Conservation (phyloP, 2,329 filamentous ascomycete species). For the Blastomyces parvus region DNA sequence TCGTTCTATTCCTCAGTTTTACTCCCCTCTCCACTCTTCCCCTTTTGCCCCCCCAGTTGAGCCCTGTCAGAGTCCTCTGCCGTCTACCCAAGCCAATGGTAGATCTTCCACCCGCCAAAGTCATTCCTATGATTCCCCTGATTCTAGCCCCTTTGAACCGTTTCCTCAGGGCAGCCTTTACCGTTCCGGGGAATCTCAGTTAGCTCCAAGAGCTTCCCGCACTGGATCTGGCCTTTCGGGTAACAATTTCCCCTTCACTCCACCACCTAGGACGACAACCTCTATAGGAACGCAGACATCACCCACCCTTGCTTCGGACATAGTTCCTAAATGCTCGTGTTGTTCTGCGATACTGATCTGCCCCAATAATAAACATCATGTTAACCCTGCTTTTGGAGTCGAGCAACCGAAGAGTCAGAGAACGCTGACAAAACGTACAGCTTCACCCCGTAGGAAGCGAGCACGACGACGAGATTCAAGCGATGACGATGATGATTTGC, state of each 20-base stretch:
- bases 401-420: slow-evolving; percentile 5
- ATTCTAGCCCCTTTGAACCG: background rate
- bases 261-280: background rate
- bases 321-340: slow-evolving; percentile 10
- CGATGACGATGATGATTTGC: background rate
- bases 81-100: background rate
- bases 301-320: slow-evolving; percentile 4
- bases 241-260: background rate
- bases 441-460: slow-evolving; percentile 1
- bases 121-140: background rate
- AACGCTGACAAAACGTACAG: slow-evolving; percentile 12
- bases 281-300: slow-evolving; percentile 9
- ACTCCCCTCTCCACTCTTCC: background rate
- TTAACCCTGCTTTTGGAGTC: slow-evolving; percentile 5
- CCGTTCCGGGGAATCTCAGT: background rate
- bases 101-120: background rate
- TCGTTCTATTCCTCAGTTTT: background rate
- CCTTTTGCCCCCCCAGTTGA: background rate
- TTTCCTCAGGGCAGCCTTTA: background rate
- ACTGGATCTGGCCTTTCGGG: background rate
- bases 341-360: slow-evolving; percentile 12
- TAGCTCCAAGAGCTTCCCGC: background rate
- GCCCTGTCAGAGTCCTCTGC: background rate
- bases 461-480: background rate
- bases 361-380: slow-evolving; percentile 12